These are phyloP conservation scores for Closterium sp. DNA, from an alignment of 139 green algal species.

Conservation along the genomic window DNA sequence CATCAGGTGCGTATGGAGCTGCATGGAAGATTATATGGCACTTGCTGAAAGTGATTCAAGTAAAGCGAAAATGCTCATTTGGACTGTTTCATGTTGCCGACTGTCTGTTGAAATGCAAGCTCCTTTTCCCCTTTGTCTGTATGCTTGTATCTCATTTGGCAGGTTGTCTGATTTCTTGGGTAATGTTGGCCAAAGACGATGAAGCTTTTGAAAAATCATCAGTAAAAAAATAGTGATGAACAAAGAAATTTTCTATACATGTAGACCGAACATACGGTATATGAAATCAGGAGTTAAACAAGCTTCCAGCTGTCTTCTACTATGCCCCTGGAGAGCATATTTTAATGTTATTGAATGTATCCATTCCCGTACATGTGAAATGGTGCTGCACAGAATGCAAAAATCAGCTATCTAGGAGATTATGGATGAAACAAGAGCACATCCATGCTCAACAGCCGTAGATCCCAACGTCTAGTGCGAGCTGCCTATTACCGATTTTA, in stretches of 20 bases:
- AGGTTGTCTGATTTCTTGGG: neutral
- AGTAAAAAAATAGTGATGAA: neutral
- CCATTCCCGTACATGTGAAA: too few relatives aligned
- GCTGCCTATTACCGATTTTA: neutral
- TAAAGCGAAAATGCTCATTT: too few relatives aligned
- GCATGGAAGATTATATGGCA: neutral
- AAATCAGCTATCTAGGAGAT: too few relatives aligned
- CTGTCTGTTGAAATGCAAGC: neutral
- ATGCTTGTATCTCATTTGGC: neutral
- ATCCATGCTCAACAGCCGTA: neutral
- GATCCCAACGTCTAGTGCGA: neutral
- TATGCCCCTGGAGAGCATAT: too few relatives aligned
- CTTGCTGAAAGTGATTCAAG: too few relatives aligned
- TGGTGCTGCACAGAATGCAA: too few relatives aligned
- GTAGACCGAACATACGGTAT: too few relatives aligned
- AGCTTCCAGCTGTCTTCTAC: too few relatives aligned
- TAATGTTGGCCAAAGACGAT: neutral
- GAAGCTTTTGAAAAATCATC: neutral
- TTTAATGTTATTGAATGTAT: too few relatives aligned
- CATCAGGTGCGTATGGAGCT: conserved; percentile 4
- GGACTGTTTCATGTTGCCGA: too few relatives aligned
- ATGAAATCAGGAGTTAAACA: too few relatives aligned
- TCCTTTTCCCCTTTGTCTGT: neutral
- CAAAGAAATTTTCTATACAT: too few relatives aligned
- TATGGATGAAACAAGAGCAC: neutral